Percentiles rank a stretch among this genome's conserved stretches.
These are phyloP conservation scores for Aurantiochytrium sp. DNA, from an alignment of 108 stramenopile genomes.

Conservation along the genomic window DNA sequence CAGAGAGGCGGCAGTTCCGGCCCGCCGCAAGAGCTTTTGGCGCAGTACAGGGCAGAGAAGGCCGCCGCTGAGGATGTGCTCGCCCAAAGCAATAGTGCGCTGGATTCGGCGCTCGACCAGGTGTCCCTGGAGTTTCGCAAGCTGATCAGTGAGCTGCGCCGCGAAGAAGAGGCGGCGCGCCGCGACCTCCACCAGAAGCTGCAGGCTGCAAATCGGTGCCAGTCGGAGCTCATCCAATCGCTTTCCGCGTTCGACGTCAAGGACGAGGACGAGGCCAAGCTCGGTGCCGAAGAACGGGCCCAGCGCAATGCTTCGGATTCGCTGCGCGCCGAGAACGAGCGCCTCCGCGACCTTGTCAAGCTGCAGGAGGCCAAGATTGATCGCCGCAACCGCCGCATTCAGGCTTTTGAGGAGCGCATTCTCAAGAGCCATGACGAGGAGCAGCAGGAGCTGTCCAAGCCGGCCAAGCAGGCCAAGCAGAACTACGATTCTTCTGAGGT, in stretches of 20 bases:
- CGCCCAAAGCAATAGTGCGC: not conserved
- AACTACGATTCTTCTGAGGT: too few relatives aligned
- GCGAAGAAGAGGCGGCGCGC: not conserved
- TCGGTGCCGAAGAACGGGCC: too few relatives aligned
- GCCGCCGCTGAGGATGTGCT: not conserved
- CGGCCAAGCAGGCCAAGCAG: too few relatives aligned
- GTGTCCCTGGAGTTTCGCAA: not conserved
- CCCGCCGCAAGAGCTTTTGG: too few relatives aligned
- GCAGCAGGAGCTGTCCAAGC: not conserved
- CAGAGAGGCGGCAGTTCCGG: too few relatives aligned
- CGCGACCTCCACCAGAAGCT: not conserved
- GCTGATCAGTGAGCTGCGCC: not conserved
- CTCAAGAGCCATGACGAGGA: not conserved
- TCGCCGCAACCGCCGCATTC: not conserved
- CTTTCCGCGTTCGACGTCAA: not conserved
- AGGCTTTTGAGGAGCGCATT: not conserved
- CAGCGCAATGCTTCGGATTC: too few relatives aligned
- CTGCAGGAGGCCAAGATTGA: constrained; percentile 14
- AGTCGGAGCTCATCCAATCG: not conserved
- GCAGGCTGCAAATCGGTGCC: not conserved
- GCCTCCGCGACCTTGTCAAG: not conserved
- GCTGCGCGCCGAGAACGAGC: not conserved
- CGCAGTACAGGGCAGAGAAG: not conserved
- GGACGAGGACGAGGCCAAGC: too few relatives aligned
- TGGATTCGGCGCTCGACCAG: not conserved